Evolutionary conservation across 1,139 yeast species (phyloP).

Genomic region (Magnusiomyces suaveolens): DNA sequence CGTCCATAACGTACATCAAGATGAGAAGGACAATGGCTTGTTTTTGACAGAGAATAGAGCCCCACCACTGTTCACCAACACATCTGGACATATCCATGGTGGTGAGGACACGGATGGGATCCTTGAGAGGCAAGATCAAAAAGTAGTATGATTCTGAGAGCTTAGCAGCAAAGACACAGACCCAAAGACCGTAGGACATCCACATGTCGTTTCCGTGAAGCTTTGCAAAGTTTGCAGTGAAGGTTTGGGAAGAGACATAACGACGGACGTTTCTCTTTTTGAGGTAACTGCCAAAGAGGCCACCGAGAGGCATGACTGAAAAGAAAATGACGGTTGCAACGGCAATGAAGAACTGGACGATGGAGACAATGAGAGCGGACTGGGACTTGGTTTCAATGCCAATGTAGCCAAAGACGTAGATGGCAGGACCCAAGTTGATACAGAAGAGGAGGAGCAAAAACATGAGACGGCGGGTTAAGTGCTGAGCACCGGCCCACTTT

Average conservation of each 20-base stretch:
- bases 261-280: constrained; percentile 30
- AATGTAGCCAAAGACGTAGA: constrained; percentile 46
- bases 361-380: constrained; percentile 72
- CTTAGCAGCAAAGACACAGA: constrained; percentile 59
- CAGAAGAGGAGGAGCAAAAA: constrained; percentile 43
- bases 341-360: constrained; percentile 85
- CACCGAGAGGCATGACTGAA: constrained; percentile 94
- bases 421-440: constrained; percentile 46
- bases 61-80: constrained; percentile 47
- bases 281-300: constrained; percentile 56
- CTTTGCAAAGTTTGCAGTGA: constrained; percentile 48
- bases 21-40: constrained; percentile 52
- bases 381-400: constrained; percentile 52
- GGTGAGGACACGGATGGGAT: constrained; percentile 62
- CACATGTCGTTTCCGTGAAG: constrained; percentile 43
- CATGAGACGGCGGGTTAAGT: constrained; percentile 38
- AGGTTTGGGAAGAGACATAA: constrained; percentile 28
- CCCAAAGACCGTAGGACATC: constrained; percentile 58
- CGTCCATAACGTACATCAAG: constrained; percentile 53
- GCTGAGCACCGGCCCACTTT: constrained; percentile 48
- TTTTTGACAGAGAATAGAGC: constrained; percentile 43
- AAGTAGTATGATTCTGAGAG: constrained; percentile 75
- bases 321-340: constrained; percentile 75
- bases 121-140: constrained; percentile 64
- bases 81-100: constrained; percentile 53